Percentiles rank a stretch among this genome's conserved stretches.
Conservation (phyloP, 352 stramenopile genomes). For the Phytopythium delawarense region DNA sequence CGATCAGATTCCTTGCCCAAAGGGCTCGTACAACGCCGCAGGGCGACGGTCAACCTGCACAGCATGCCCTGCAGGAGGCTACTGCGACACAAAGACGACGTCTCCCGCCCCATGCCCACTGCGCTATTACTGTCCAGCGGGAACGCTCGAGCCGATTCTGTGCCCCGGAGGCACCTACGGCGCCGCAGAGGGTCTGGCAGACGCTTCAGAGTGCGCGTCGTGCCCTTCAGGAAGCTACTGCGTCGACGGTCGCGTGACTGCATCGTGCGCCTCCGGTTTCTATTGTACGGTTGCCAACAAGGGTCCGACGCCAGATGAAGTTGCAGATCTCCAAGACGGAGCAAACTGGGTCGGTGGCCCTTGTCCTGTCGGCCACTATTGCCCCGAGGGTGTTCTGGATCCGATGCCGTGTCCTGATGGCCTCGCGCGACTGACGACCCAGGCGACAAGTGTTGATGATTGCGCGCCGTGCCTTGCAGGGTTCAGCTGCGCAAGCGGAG, state of each 20-base stretch:
- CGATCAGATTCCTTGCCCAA: slow-evolving; percentile 43
- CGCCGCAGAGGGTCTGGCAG: slow-evolving; percentile 35
- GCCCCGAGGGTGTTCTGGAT: slow-evolving; percentile 61
- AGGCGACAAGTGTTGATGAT: slow-evolving; percentile 50
- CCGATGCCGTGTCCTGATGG: slow-evolving; percentile 63
- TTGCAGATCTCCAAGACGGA: slow-evolving; percentile 1
- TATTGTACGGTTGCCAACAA: slow-evolving; percentile 76
- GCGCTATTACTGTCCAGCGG: slow-evolving; percentile 69
- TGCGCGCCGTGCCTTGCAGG: slow-evolving; percentile 79
- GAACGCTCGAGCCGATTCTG: slow-evolving; percentile 35
- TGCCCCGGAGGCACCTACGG: slow-evolving; percentile 84
- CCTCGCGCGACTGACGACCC: slow-evolving; percentile 43
- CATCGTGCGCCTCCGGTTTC: slow-evolving; percentile 73
- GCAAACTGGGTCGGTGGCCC: slow-evolving; percentile 38
- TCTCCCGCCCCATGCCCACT: slow-evolving; percentile 44
- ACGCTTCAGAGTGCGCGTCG: slow-evolving; percentile 46
- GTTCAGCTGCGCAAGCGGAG: slow-evolving; percentile 80
- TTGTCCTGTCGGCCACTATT: slow-evolving; percentile 76
- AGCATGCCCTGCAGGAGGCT: slow-evolving; percentile 53
- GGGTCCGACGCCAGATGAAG: slow-evolving; percentile 41
- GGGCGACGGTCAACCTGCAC: slow-evolving; percentile 40
- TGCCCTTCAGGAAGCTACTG: slow-evolving; percentile 81
- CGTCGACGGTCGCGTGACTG: slow-evolving; percentile 60
- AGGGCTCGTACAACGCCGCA: slow-evolving; percentile 65
- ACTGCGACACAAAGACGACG: slow-evolving; percentile 65